Base-by-base conservation (phyloP, 768 basidiomycete species). In the Sarcodon aspratus region DNA sequence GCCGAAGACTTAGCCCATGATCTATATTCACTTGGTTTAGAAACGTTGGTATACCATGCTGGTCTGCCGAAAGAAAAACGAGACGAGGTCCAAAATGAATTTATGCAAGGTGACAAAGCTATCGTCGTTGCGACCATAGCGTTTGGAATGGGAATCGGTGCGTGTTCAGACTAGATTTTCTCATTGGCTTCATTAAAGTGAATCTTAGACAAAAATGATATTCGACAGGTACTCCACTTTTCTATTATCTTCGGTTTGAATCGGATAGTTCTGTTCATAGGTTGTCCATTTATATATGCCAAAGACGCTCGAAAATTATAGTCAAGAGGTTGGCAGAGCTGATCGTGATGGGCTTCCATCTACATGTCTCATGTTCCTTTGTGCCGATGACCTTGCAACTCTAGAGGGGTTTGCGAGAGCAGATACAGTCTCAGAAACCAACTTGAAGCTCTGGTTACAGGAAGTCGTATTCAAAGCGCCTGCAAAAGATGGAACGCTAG, bases 321-420 rank as follows among this genome's bases (percentile, higher is more conserved):
- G 65, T 32, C 71, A 73, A 51, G 71, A 73, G 57, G 66, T 73
- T 13, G 71, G 71, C 6, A 54, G 71, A 44, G 71, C 71, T 1
- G 71, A 71, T 7, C 61, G 68, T 15, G 71, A 73, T 44, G 67
- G 67, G 7, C 52, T 66, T 6, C 67, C 61, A 2, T 73, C 75
- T 9, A 61, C 61, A 7, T 76, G 74, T 59, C 53, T 67, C 12
- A 66, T 75, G 65, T 72, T 72, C 54, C 63, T 75, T 8, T 66
- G 63, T 9, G 58, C 68, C 2, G 45, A 54, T 4, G 75, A 77
- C 53, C 63, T 74, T 9, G 69, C 72, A 1, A 59, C 71, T 32
- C 60, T 77, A 17, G 71, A 77, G 53, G 70, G 72, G 9, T 75
- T 76, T 51, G 63, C 59, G 17, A 66, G 74, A 1, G 74, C 73